Conservation (phyloP, 2,329 filamentous ascomycete species). For the Macrophomina tecta region DNA sequence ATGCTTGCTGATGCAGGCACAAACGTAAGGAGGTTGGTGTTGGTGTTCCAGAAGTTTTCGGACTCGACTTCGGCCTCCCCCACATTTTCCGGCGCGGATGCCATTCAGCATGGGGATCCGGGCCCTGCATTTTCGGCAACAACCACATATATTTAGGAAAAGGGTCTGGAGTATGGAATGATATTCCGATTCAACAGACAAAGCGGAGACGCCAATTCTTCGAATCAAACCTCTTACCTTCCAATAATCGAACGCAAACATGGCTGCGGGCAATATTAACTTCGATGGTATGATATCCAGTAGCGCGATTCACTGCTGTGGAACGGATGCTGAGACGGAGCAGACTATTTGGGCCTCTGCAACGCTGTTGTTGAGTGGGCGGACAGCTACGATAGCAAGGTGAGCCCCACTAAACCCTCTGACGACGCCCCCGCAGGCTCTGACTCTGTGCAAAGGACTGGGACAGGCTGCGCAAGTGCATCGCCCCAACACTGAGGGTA, state of each 20-base stretch:
- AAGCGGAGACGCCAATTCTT: not conserved
- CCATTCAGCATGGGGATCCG: slow-evolving; percentile 26
- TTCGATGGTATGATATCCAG: slow-evolving; percentile 30
- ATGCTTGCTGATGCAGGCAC: not conserved
- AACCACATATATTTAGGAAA: slow-evolving; percentile 10
- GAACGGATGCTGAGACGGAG: slow-evolving; percentile 5
- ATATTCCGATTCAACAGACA: not conserved
- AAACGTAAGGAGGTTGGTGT: not conserved
- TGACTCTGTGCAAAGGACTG: slow-evolving; percentile 55
- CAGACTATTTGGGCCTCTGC: slow-evolving; percentile 28
- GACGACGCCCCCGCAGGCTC: not conserved
- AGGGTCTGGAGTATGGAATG: not conserved
- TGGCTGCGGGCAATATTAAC: slow-evolving; percentile 31
- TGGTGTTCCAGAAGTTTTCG: slow-evolving; percentile 14
- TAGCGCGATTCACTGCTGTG: slow-evolving; percentile 7
- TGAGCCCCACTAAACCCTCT: slow-evolving; percentile 29
- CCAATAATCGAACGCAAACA: not conserved
- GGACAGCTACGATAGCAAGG: slow-evolving; percentile 69
- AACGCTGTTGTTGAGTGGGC: slow-evolving; percentile 57
- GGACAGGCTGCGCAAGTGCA: slow-evolving; percentile 64
- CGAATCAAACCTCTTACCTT: not conserved
- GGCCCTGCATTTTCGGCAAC: slow-evolving; percentile 7
- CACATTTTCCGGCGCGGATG: slow-evolving; percentile 23
- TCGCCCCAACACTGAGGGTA: slow-evolving; percentile 63
- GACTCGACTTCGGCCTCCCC: slow-evolving; percentile 20